Evolutionary conservation across 2,329 filamentous ascomycete species (phyloP), one percentile per base, ranked within the genome.

Genomic region (Ophiocordyceps robertsii): DNA sequence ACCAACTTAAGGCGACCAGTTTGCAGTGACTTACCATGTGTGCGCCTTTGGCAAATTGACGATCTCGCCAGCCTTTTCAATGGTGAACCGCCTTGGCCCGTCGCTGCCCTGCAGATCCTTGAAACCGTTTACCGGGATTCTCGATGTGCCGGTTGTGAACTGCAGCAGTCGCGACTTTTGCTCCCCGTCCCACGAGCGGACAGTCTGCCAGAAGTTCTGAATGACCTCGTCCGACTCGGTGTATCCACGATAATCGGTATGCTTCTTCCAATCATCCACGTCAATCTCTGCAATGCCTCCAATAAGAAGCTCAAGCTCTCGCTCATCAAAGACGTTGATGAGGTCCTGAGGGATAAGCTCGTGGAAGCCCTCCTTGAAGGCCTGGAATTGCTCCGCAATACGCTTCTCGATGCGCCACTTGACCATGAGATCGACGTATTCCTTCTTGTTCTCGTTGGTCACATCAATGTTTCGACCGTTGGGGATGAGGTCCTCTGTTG

Each of bases 231-330:
- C 92, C 44, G 82, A 88, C 66, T 98, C 92, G 10, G 93, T 95
- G 73, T 98, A 98, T 43, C 92, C 92, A 53, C 92, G 84, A 65
- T 98, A 98, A 59, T 98, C 92, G 38, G 92, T 98, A 67, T 98
- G 92, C 72, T 98, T 98, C 82, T 98, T 96, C 92, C 92, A 98
- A 65, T 98, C 92, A 46, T 98, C 92, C 14, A 98, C 90, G 57
- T 98, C 92, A 53, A 98, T 98, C 65, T 98, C 92, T n/a, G 92
- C 92, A 54, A 98, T 98, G 73, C 92, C 92, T 51, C 92, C 92
- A 58, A 98, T 96, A 52, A 98, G 74, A 52, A 98, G 68, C 65
- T 98, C 92, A 39, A 98, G 72, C 65, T 98, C 92, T 55, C 92
- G 84, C 70, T 98, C 92, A 57, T 98, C 92, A 56, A 98, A 98